These are phyloP conservation scores for Eutrema salsugineum DNA, from an alignment of 441 rosid species.

Conservation along the genomic window DNA sequence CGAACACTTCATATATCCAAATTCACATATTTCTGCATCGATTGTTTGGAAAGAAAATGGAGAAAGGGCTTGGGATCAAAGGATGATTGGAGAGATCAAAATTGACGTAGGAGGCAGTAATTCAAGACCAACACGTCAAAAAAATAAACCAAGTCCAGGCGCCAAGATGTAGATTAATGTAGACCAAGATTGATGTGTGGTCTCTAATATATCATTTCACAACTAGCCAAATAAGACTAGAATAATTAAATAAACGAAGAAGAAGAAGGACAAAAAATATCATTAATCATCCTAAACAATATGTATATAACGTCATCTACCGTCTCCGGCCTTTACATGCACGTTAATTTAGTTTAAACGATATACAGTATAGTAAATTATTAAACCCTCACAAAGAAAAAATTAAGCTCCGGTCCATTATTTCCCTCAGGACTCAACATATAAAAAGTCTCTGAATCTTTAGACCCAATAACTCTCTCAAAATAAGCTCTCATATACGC, in stretches of 20 bases:
- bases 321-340: conserved; percentile 12
- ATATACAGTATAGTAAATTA: background rate
- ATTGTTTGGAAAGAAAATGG: background rate
- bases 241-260: too few species aligned
- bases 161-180: too few species aligned
- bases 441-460: conserved; percentile 47
- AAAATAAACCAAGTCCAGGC: background rate
- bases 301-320: background rate
- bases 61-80: background rate
- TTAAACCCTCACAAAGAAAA: conserved; percentile 43
- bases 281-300: background rate
- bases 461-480: conserved; percentile 43
- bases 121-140: background rate
- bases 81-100: background rate
- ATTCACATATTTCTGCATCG: background rate
- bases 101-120: background rate
- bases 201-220: background rate
- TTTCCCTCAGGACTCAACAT: conserved; percentile 48
- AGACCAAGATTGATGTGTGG: too few species aligned
- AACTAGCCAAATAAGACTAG: background rate
- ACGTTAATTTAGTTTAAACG: background rate
- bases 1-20: background rate
- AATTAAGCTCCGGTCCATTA: conserved; percentile 44
- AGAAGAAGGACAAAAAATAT: background rate
- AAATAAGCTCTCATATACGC: conserved; percentile 41